Evolutionary conservation across 768 basidiomycete genomes (phyloP).

Genomic region (Termitomyces sp.): DNA sequence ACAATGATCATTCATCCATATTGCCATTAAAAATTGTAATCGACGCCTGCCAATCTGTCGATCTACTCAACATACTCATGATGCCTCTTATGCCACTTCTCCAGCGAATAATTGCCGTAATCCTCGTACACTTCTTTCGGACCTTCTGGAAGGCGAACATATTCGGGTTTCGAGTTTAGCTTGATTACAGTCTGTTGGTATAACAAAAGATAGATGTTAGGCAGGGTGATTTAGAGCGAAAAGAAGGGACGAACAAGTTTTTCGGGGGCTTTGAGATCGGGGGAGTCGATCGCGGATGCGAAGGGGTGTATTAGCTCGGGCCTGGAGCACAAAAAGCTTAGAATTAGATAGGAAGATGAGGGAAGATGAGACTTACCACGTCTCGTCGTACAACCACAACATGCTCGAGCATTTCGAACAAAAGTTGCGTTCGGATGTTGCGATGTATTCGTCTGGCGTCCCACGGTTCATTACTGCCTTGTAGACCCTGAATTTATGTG

Average conservation of each 20-base stretch:
- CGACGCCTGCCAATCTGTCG: too few relatives aligned
- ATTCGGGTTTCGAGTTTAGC: constrained; percentile 22
- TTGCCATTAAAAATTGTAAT: too few relatives aligned
- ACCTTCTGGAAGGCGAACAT: constrained; percentile 63
- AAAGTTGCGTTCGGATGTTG: constrained; percentile 58
- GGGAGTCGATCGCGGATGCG: constrained; percentile 62
- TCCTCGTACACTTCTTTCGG: constrained; percentile 40
- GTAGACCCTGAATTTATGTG: constrained; percentile 44
- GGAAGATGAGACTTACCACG: constrained; percentile 37
- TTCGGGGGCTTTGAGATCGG: constrained; percentile 48
- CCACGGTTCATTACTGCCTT: constrained; percentile 59
- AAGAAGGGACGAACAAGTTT: constrained; percentile 16
- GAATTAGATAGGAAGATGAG: background rate
- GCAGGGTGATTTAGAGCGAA: background rate
- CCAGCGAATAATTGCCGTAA: constrained; percentile 45
- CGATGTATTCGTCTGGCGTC: constrained; percentile 42
- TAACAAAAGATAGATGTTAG: background rate
- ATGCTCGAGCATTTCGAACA: constrained; percentile 62
- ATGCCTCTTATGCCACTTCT: constrained; percentile 59
- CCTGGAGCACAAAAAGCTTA: constrained; percentile 29
- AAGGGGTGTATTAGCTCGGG: constrained; percentile 66
- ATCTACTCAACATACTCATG: constrained; percentile 10
- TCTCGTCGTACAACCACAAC: constrained; percentile 61
- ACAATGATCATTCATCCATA: too few relatives aligned
- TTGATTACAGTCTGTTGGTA: constrained; percentile 39